Base-by-base conservation (phyloP, 495 filamentous ascomycete genomes). In the Penicillium angulare region DNA sequence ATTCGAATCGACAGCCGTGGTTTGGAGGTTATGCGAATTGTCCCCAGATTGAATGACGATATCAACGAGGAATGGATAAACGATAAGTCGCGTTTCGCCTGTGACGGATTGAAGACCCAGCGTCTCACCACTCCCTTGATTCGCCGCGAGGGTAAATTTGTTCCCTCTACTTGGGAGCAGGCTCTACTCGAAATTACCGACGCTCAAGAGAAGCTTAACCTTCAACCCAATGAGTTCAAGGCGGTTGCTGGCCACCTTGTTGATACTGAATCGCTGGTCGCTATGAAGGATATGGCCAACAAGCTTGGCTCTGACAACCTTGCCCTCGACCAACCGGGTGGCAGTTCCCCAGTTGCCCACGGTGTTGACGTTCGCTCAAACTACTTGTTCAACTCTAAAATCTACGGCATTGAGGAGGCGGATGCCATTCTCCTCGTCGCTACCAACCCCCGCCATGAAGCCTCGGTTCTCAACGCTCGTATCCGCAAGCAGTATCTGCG, bases 1-100 rank as follows among this genome's bases (percentile, higher is more conserved):
- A 93, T 98, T 58, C 80, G 95, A 27, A 85, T 97, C 5, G 93
- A 98, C 68, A 84, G 89, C 34, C 80, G 93, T 56, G 93, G 93
- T n/a, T 69, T 97, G 59, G 90, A 97, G 70, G 91, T 98, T 31
- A 96, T 97, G 93, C 83, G 95, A 46, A 79, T 98, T 47, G 62
- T 95, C 15, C 93, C 93, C 13, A 80, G 93, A 57, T 79, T 97
- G 42, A 98, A 97, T 65, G 93, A 98, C 58, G 91, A 97, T 64
- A 82, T 98, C 52, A 98, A 98, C 68, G 93, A 98, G 72, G 93
- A 97, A 72, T 98, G 93, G 93, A 96, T 98, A 64, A 92, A 97
- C 64, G 93, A 98, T 76, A 98, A 98, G 77, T 86, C 90, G 18
- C 81, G 93, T 24, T 98, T 97, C 69, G 92, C 93, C 7, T 96